phyloP scores from a whole-genome alignment of 179 eudicot species.

The Carnegiea gigantea region DNA sequence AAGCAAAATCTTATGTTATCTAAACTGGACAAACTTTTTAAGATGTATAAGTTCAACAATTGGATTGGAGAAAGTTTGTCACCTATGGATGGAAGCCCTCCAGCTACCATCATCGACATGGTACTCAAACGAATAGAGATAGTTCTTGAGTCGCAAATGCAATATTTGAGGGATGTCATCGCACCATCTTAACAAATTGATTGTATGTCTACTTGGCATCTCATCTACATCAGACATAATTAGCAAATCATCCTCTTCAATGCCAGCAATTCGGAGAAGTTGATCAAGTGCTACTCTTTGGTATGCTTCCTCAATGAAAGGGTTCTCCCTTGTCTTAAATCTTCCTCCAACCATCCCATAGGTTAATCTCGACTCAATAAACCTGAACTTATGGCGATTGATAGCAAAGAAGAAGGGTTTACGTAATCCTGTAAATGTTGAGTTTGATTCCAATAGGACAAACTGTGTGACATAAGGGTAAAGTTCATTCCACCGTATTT shows the following conservation, averaged over 20 bases:
- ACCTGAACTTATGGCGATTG: neutral
- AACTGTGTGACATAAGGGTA: conserved; percentile 16
- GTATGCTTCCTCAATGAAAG: conserved; percentile 14
- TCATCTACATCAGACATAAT: conserved; percentile 15
- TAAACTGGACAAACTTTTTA: too few species aligned
- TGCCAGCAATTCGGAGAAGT: conserved; percentile 9
- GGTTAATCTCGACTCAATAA: conserved; percentile 1
- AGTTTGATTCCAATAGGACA: conserved; percentile 17
- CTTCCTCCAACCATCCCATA: conserved; percentile 15
- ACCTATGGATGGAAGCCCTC: conserved; percentile 19
- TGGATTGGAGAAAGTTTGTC: neutral
- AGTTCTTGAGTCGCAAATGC: conserved; percentile 6
- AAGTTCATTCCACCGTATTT: conserved; percentile 16
- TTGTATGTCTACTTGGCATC: conserved; percentile 16
- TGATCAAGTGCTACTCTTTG: conserved; percentile 16
- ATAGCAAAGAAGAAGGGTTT: conserved; percentile 7
- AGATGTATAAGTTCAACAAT: too few species aligned
- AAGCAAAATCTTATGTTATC: too few species aligned
- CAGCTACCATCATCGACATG: conserved; percentile 12
- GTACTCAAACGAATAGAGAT: conserved; percentile 13
- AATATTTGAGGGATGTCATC: conserved; percentile 13
- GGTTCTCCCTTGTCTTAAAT: conserved; percentile 10
- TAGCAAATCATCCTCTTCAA: conserved; percentile 12
- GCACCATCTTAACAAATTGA: conserved; percentile 18
- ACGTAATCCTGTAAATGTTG: conserved; percentile 8